These are phyloP conservation scores for Choricystis sp. DNA, from an alignment of 139 green algal genomes.

Conservation along the genomic window DNA sequence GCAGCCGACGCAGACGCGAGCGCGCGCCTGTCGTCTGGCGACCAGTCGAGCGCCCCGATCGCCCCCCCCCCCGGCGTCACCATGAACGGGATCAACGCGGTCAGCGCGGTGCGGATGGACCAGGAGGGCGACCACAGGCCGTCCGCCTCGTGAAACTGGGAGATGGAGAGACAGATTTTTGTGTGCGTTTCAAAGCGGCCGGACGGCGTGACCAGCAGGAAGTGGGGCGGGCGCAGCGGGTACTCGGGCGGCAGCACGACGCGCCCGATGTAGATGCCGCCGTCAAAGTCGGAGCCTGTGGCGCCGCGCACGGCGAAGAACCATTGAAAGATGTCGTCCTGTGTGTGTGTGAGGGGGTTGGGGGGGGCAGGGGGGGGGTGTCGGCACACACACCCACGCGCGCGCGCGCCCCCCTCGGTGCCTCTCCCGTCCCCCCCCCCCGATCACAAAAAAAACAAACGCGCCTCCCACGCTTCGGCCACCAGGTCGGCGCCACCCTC, in stretches of 20 bases:
- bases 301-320: slow-evolving; percentile 87
- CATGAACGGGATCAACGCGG: slow-evolving; percentile 90
- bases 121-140: slow-evolving; percentile 97
- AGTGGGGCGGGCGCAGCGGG: slow-evolving; percentile 93
- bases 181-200: slow-evolving; percentile 76
- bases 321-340: slow-evolving; percentile 98
- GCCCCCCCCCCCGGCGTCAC: slow-evolving; percentile 74
- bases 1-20: slow-evolving; percentile 46
- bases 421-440: neutral
- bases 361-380: neutral
- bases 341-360: neutral
- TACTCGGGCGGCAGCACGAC: slow-evolving; percentile 95
- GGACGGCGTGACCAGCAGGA: slow-evolving; percentile 83
- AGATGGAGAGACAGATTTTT: slow-evolving; percentile 94
- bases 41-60: slow-evolving; percentile 73
- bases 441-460: neutral
- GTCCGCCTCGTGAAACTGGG: slow-evolving; percentile 81
- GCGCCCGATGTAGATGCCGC: slow-evolving; percentile 92
- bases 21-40: slow-evolving; percentile 48
- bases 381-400: neutral
- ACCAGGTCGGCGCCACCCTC: slow-evolving; percentile 48
- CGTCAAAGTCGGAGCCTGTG: slow-evolving; percentile 82
- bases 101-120: slow-evolving; percentile 83
- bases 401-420: neutral
- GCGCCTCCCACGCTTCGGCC: slow-evolving; percentile 62